phyloP scores from a whole-genome alignment of 371 early-diverging fungal species.

The Zychaea mexicana region DNA sequence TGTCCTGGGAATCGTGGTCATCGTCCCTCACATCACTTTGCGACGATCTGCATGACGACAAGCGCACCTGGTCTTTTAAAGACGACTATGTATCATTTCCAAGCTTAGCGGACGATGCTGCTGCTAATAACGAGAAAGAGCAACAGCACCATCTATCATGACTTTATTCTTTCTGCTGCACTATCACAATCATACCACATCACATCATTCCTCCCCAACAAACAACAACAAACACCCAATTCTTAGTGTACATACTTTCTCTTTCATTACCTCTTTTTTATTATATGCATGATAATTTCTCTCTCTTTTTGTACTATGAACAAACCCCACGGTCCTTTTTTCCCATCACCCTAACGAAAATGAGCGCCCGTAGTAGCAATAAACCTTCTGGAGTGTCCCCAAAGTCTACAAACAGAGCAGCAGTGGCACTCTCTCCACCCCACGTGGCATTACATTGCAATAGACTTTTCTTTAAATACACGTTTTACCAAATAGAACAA shows the following conservation, averaged over 20 bases:
- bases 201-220: not conserved
- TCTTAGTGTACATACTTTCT: slow-evolving; percentile 5
- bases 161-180: not conserved
- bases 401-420: too few relatives aligned
- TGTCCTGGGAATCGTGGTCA: slow-evolving; percentile 17
- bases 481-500: not conserved
- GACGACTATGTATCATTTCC: slow-evolving; percentile 44
- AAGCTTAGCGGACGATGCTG: slow-evolving; percentile 17
- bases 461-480: not conserved
- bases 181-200: not conserved
- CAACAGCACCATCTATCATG: not conserved
- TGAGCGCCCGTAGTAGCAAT: too few relatives aligned
- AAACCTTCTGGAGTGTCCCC: too few relatives aligned
- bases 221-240: too few relatives aligned
- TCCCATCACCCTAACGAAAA: too few relatives aligned
- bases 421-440: too few relatives aligned
- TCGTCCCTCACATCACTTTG: slow-evolving; percentile 13
- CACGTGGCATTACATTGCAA: slow-evolving; percentile 3
- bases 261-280: not conserved
- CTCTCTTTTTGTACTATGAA: too few relatives aligned
- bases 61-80: slow-evolving; percentile 34
- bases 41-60: slow-evolving; percentile 25
- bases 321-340: too few relatives aligned
- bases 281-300: not conserved
- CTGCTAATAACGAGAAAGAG: not conserved